Conservation (phyloP, 1,139 yeast genomes). For the Yamadazyma aaseri region DNA sequence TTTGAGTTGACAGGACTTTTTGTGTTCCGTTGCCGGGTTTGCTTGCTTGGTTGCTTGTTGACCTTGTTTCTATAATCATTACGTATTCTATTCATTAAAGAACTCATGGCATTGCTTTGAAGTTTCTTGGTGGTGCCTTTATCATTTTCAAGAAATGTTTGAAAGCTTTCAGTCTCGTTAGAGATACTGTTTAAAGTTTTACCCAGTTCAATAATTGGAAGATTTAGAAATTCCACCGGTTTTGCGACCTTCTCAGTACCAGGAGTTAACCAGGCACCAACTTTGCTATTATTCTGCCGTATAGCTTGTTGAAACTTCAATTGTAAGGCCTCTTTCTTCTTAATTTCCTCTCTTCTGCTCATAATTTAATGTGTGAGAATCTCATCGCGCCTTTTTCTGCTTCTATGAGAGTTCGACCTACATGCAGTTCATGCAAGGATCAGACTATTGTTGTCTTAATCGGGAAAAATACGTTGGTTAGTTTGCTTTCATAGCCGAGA, state of each 20-base stretch:
- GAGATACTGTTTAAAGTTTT: slow-evolving; percentile 29
- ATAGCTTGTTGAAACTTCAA: slow-evolving; percentile 47
- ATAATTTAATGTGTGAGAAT: slow-evolving; percentile 4
- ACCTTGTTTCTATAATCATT: slow-evolving; percentile 16
- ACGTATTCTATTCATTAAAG: slow-evolving; percentile 47
- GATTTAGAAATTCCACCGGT: slow-evolving; percentile 27
- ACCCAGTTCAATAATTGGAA: slow-evolving; percentile 50
- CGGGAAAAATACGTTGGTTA: too few relatives aligned
- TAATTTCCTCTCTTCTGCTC: slow-evolving; percentile 43
- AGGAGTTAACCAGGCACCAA: slow-evolving; percentile 43
- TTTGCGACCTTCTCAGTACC: slow-evolving; percentile 7
- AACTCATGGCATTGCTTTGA: slow-evolving; percentile 25
- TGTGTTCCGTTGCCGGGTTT: too few relatives aligned
- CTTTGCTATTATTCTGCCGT: slow-evolving; percentile 34
- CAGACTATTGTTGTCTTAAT: too few relatives aligned
- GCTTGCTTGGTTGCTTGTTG: neutral
- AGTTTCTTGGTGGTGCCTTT: neutral
- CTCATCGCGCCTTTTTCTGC: neutral
- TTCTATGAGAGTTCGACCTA: too few relatives aligned
- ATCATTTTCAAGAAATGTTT: neutral
- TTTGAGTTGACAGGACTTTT: too few relatives aligned
- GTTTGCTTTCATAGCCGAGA: too few relatives aligned
- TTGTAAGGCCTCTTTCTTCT: slow-evolving; percentile 48
- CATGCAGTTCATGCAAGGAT: too few relatives aligned
- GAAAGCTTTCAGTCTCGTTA: neutral